These are phyloP conservation scores for Termitomyces sp. DNA, from an alignment of 768 basidiomycete species.

Conservation along the genomic window DNA sequence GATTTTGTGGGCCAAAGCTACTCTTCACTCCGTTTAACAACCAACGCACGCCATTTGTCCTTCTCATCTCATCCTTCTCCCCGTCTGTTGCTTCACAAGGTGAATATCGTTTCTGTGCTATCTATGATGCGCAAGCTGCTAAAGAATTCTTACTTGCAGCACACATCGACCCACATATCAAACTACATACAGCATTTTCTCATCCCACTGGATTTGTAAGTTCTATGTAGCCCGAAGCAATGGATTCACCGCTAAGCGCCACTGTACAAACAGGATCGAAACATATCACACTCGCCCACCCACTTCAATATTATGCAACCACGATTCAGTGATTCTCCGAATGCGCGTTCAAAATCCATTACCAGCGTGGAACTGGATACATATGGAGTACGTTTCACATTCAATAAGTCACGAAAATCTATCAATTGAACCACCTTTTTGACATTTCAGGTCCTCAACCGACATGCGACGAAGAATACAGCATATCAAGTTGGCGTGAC, in stretches of 20 bases:
- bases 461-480: conserved; percentile 62
- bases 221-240: background rate
- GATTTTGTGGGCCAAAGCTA: conserved; percentile 1
- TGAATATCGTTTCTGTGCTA: background rate
- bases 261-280: background rate
- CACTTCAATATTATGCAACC: conserved; percentile 22
- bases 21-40: background rate
- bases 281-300: background rate
- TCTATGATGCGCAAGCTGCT: background rate
- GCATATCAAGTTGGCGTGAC: conserved; percentile 67
- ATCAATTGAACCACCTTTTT: background rate
- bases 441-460: conserved; percentile 55
- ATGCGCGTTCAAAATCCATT: conserved; percentile 79
- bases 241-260: background rate
- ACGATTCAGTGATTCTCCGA: conserved; percentile 54
- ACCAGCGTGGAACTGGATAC: conserved; percentile 76
- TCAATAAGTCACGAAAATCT: background rate
- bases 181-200: background rate
- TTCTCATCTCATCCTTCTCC: background rate
- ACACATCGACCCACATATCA: background rate
- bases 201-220: background rate
- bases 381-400: conserved; percentile 51
- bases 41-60: background rate
- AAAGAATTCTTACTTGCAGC: background rate
- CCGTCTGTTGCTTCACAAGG: background rate